Percentiles rank a stretch among this genome's conserved stretches.
phyloP scores from a whole-genome alignment of 768 basidiomycete genomes.

The Arthromyces matolae region DNA sequence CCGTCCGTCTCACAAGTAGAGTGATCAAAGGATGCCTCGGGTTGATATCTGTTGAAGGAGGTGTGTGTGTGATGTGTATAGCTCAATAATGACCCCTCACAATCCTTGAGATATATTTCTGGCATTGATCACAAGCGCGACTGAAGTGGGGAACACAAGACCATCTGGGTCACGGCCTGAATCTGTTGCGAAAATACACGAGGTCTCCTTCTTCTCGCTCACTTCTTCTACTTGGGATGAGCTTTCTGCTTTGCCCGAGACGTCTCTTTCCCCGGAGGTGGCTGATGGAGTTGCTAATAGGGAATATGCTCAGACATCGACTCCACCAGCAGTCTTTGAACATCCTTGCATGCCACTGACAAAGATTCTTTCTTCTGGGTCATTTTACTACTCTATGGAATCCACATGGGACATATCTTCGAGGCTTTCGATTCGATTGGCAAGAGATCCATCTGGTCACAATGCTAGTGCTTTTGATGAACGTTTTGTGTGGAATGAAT shows the following conservation, averaged over 20 bases:
- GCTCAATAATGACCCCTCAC: constrained; percentile 3
- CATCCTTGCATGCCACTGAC: constrained; percentile 88
- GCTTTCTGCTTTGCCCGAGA: constrained; percentile 49
- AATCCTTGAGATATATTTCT: constrained; percentile 74
- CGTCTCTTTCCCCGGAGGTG: constrained; percentile 49
- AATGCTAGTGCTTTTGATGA: constrained; percentile 70
- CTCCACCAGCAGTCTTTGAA: constrained; percentile 59
- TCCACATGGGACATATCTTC: constrained; percentile 89
- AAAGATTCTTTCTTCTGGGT: constrained; percentile 87
- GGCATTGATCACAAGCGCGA: constrained; percentile 72
- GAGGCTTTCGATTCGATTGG: constrained; percentile 66
- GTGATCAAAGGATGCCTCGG: constrained; percentile 83
- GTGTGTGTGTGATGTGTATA: constrained; percentile 32
- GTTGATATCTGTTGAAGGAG: constrained; percentile 68
- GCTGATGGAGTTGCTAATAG: constrained; percentile 46
- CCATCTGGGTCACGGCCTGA: constrained; percentile 56
- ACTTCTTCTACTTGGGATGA: constrained; percentile 86
- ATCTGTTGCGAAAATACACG: constrained; percentile 78
- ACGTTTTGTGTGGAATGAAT: constrained; percentile 94
- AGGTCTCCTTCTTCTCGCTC: constrained; percentile 87
- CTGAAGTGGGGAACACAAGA: constrained; percentile 69
- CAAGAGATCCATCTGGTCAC: constrained; percentile 40
- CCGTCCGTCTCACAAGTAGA: constrained; percentile 66
- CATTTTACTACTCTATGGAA: constrained; percentile 88
- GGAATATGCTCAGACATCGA: constrained; percentile 43